Base-by-base conservation (phyloP, 106 monocot genomes). In the Vanilla planifolia region DNA sequence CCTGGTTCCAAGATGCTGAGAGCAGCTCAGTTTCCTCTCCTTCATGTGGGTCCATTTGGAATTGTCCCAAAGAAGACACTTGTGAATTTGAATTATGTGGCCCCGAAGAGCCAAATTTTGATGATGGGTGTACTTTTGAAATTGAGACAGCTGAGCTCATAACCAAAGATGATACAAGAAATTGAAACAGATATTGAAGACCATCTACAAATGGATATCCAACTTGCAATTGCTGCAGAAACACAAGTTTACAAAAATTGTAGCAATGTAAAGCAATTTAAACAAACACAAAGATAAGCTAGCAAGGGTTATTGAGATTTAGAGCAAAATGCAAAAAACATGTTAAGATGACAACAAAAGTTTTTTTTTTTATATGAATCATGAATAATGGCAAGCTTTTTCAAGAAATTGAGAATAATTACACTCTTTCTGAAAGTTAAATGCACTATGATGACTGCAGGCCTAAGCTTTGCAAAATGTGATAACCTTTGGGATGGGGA, bases 1-100 rank as follows among this genome's bases (percentile, higher is more conserved):
- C 84, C 61, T 95, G 95, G 78, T 95, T 95, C 95, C 95, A 95
- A 36, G 89, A 80, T 7, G 90, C 67, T 41, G 95, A 90, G 19
- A 86, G 60, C 26, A 95, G 48, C 53, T 86, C 84, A 41, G 68
- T 48, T 63, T 79, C 74, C 33, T 84, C 68, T 43, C 39, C 61
- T 43, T 74, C 75, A 47, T 63, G 63, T 41, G 48, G 10, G 30
- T 71, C 80, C 24, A 71, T 13, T 71, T 80, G 71, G 52, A 70
- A 43, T 10, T 80, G 79, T 56, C 43, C 43, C 15, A 70, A 73
- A 67, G 71, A 32, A 59, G 53, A 21, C 32, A 68, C n/a, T 13
- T 68, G 44, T 61, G 76, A 33, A 67, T 55, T 62, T 43, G 72
- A 23, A n/a, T 37, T 36, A 58, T 66, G 67, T 19, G 80, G 51